Conservation (phyloP, 768 basidiomycete genomes). For the Suillus discolor region DNA sequence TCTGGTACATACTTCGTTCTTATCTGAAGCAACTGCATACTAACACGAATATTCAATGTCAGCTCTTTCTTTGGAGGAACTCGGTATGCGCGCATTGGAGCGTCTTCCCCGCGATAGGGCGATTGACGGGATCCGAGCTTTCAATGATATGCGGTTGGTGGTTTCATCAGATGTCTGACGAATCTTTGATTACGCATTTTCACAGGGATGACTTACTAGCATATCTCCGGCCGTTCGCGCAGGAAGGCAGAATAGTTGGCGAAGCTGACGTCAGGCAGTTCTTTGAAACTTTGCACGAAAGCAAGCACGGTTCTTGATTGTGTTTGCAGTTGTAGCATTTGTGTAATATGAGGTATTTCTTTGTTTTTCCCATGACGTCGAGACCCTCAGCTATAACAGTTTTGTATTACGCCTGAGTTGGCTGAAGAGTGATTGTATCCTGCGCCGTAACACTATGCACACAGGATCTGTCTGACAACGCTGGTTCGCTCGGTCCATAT, state of each 20-base stretch:
- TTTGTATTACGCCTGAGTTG: not conserved
- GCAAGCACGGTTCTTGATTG: slow-evolving; percentile 6
- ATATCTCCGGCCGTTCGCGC: slow-evolving; percentile 79
- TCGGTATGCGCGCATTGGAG: slow-evolving; percentile 77
- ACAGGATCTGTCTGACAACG: not conserved
- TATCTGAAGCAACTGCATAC: not conserved
- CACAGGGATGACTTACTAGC: slow-evolving; percentile 68
- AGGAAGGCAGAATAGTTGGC: slow-evolving; percentile 72
- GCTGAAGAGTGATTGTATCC: not conserved
- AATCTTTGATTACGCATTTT: not conserved
- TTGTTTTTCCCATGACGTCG: not conserved
- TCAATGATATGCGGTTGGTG: slow-evolving; percentile 78
- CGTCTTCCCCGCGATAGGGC: slow-evolving; percentile 78
- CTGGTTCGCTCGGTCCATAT: not conserved
- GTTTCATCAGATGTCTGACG: slow-evolving; percentile 1
- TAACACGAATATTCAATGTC: not conserved
- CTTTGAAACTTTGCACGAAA: slow-evolving; percentile 56
- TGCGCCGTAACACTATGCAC: not conserved
- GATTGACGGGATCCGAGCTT: slow-evolving; percentile 82
- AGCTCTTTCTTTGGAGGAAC: slow-evolving; percentile 81
- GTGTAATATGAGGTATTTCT: not conserved
- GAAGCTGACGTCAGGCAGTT: slow-evolving; percentile 71
- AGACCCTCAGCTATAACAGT: not conserved
- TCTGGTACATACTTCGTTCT: slow-evolving; percentile 49
- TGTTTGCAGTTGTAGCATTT: not conserved